Conservation (phyloP, 2,329 filamentous ascomycete genomes). For the Diaporthe batatas region DNA sequence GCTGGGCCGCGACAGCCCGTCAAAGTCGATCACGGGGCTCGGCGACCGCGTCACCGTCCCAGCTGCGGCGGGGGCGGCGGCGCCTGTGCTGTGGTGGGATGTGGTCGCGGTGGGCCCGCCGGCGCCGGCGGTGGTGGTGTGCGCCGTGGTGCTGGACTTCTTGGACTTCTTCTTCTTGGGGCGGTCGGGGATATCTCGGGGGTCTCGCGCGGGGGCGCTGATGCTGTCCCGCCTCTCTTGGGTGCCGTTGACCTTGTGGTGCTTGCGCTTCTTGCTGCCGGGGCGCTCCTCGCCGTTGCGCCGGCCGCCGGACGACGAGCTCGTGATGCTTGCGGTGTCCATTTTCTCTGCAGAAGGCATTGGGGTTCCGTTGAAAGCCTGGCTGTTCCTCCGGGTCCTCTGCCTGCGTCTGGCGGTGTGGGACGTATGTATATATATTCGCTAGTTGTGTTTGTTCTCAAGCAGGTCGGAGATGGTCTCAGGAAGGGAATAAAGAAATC, state of each 20-base stretch:
- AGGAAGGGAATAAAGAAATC: background rate
- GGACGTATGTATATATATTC: background rate
- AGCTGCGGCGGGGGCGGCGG: slow-evolving; percentile 40
- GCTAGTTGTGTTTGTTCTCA: background rate
- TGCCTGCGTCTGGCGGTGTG: background rate
- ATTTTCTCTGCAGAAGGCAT: slow-evolving; percentile 29
- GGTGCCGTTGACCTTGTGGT: slow-evolving; percentile 43
- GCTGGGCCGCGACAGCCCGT: slow-evolving; percentile 72
- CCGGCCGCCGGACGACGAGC: slow-evolving; percentile 36
- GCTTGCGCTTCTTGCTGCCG: slow-evolving; percentile 45
- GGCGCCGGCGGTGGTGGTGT: background rate
- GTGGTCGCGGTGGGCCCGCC: background rate
- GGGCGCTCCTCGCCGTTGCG: slow-evolving; percentile 39
- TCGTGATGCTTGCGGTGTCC: slow-evolving; percentile 40
- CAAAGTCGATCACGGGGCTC: slow-evolving; percentile 71
- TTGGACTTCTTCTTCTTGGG: slow-evolving; percentile 47
- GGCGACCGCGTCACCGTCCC: slow-evolving; percentile 57
- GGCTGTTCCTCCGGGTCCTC: background rate
- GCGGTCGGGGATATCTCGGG: slow-evolving; percentile 64
- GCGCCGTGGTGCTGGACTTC: background rate
- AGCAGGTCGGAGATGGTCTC: background rate
- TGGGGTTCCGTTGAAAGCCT: background rate
- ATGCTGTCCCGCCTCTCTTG: slow-evolving; percentile 64
- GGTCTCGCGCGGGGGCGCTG: slow-evolving; percentile 73
- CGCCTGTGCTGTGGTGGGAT: slow-evolving; percentile 40